Conservation (phyloP, 2,329 filamentous ascomycete species). For the Monosporascus sp. region DNA sequence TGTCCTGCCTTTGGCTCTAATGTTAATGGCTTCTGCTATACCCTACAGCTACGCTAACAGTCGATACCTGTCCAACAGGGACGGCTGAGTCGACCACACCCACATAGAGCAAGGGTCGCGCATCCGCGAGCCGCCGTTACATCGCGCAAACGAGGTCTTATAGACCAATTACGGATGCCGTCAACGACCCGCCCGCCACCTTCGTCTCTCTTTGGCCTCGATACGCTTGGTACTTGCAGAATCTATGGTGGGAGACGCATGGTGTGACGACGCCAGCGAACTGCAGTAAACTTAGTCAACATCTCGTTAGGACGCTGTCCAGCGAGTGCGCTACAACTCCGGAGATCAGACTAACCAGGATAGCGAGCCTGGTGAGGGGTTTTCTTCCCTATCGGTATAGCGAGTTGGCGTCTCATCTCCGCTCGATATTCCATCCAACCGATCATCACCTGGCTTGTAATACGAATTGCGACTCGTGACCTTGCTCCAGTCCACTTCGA, state of each 20-base stretch:
- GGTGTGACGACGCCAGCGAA: background rate
- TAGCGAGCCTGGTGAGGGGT: background rate
- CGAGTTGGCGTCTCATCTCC: background rate
- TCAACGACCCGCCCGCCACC: background rate
- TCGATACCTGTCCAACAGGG: slow-evolving; percentile 9
- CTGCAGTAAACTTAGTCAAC: background rate
- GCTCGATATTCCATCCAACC: background rate
- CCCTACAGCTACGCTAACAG: slow-evolving; percentile 3
- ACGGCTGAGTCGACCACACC: slow-evolving; percentile 15
- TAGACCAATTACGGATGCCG: background rate
- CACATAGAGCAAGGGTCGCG: slow-evolving; percentile 15
- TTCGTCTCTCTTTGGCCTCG: background rate
- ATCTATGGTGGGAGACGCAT: background rate
- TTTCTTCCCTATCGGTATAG: too few relatives aligned
- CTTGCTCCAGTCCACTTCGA: background rate
- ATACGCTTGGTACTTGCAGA: background rate
- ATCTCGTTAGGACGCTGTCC: background rate
- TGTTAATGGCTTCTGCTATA: slow-evolving; percentile 5
- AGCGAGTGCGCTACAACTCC: background rate
- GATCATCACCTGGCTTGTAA: background rate
- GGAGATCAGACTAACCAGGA: background rate
- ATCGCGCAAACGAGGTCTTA: slow-evolving; percentile 7
- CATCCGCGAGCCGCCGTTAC: slow-evolving; percentile 21
- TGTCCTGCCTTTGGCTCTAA: background rate
- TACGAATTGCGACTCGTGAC: background rate